A percentile compares a stretch with the other conserved stretches of the same genome.
phyloP scores from a whole-genome alignment of 2,329 filamentous ascomycete genomes.

The Curvularia eragrostidis region DNA sequence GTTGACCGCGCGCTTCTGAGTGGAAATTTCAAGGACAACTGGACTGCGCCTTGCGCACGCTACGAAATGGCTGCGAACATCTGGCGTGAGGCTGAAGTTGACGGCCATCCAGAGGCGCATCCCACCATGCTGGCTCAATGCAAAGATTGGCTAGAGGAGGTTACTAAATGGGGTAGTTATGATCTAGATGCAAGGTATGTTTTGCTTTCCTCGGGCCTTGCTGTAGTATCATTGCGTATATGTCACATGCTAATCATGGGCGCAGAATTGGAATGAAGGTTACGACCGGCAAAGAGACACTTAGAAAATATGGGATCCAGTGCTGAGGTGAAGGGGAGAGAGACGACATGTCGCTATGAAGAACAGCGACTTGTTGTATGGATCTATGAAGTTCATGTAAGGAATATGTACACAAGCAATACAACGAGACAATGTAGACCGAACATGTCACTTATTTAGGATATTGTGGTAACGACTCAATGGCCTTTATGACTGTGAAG shows the following conservation, averaged over 20 bases:
- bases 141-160: slow-evolving; percentile 69
- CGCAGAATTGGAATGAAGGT: slow-evolving; percentile 71
- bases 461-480: neutral
- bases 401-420: neutral
- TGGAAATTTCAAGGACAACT: slow-evolving; percentile 70
- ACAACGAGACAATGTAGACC: neutral
- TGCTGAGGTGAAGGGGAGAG: neutral
- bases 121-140: slow-evolving; percentile 65
- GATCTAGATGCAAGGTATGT: slow-evolving; percentile 71
- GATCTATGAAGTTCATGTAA: neutral
- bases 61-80: slow-evolving; percentile 86
- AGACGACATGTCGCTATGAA: neutral
- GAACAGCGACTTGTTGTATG: neutral
- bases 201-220: neutral
- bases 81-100: slow-evolving; percentile 69
- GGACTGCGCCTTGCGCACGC: slow-evolving; percentile 73
- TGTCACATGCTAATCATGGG: slow-evolving; percentile 11
- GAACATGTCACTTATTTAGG: neutral
- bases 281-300: slow-evolving; percentile 70
- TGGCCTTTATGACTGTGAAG: neutral
- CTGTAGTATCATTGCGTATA: neutral
- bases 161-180: slow-evolving; percentile 73
- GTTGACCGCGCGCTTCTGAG: slow-evolving; percentile 64
- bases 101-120: slow-evolving; percentile 45
- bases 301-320: slow-evolving; percentile 52